A percentile compares a stretch with the other conserved stretches of the same genome.
Conservation (phyloP, 1,139 yeast species). For the Saccharomyces hybrid region DNA sequence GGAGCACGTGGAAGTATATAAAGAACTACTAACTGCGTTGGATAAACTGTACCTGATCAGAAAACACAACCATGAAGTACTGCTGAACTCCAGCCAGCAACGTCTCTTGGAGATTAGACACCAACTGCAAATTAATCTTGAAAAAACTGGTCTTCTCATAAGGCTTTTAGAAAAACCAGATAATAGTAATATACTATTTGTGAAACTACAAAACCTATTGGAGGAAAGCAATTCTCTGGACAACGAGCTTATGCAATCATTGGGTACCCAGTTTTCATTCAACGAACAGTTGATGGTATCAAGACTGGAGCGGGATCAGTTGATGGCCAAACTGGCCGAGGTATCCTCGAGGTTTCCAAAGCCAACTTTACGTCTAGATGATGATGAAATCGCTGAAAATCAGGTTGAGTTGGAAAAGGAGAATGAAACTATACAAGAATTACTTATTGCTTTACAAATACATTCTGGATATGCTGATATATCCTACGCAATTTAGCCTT, state of each 20-base stretch:
- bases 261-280: neutral
- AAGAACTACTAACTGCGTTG: conserved; percentile 17
- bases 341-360: neutral
- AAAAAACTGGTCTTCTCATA: conserved; percentile 19
- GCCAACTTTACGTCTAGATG: neutral
- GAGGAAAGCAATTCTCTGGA: conserved; percentile 12
- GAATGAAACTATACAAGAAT: conserved; percentile 13
- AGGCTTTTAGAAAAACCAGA: conserved; percentile 14
- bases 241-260: conserved; percentile 3
- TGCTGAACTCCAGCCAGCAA: conserved; percentile 8
- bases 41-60: conserved; percentile 23
- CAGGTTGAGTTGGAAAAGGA: conserved; percentile 4
- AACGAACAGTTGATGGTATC: neutral
- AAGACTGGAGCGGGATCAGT: neutral
- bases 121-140: conserved; percentile 21
- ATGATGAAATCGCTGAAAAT: neutral
- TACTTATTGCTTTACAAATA: conserved; percentile 17
- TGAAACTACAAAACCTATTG: conserved; percentile 9
- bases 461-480: conserved; percentile 8
- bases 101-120: conserved; percentile 15
- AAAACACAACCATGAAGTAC: conserved; percentile 5
- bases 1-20: conserved; percentile 21
- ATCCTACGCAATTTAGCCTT: neutral
- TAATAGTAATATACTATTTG: conserved; percentile 7
- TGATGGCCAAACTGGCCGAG: neutral